Evolutionary conservation across 495 filamentous ascomycete species (phyloP).

Genomic region (Podospora didyma): DNA sequence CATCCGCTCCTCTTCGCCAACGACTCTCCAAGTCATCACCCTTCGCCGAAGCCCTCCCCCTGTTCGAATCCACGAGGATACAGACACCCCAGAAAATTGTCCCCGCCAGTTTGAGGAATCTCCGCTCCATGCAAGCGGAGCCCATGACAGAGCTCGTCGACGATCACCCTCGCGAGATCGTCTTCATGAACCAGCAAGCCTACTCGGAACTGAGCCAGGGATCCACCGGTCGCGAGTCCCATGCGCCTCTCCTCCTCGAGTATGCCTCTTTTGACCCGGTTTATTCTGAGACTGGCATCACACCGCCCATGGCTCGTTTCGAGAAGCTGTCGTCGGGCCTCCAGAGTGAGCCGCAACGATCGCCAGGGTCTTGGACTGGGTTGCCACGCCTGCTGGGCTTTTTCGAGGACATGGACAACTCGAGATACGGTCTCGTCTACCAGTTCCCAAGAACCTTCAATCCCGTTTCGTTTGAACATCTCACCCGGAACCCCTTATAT

Average conservation of each 20-base stretch:
- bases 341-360: slow-evolving; percentile 50
- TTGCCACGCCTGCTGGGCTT: slow-evolving; percentile 68
- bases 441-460: slow-evolving; percentile 67
- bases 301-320: slow-evolving; percentile 59
- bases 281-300: slow-evolving; percentile 59
- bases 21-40: slow-evolving; percentile 24
- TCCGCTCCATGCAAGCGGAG: slow-evolving; percentile 38
- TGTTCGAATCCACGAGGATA: slow-evolving; percentile 52
- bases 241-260: slow-evolving; percentile 60
- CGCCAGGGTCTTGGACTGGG: slow-evolving; percentile 58
- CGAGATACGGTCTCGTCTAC: slow-evolving; percentile 78
- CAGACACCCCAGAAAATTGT: slow-evolving; percentile 52
- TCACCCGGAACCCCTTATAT: slow-evolving; percentile 45
- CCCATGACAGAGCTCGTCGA: slow-evolving; percentile 34
- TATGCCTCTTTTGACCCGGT: slow-evolving; percentile 61
- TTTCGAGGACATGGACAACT: slow-evolving; percentile 72
- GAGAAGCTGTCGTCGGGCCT: slow-evolving; percentile 58
- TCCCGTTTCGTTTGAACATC: slow-evolving; percentile 51
- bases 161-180: slow-evolving; percentile 41
- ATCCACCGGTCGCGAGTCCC: slow-evolving; percentile 23
- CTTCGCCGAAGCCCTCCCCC: slow-evolving; percentile 40
- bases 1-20: slow-evolving; percentile 20
- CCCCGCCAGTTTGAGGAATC: slow-evolving; percentile 37
- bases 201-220: slow-evolving; percentile 37
- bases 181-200: slow-evolving; percentile 50